Evolutionary conservation across 2,329 filamentous ascomycete species (phyloP).

Genomic region (Pestalotiopsis fici): DNA sequence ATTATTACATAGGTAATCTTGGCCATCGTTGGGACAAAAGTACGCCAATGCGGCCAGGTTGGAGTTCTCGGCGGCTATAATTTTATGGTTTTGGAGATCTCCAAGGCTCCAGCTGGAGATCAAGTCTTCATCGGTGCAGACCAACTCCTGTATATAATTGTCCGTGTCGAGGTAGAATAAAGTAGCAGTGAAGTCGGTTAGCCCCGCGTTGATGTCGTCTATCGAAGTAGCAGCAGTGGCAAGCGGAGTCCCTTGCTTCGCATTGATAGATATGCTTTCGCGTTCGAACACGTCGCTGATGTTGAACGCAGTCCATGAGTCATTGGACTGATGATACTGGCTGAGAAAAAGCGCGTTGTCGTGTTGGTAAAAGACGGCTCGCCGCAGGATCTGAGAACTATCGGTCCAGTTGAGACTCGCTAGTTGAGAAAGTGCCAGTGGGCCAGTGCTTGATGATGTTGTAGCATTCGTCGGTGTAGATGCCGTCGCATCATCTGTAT

Average conservation of each 20-base stretch:
- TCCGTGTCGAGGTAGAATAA: background rate
- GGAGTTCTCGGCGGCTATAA: background rate
- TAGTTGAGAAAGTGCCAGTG: background rate
- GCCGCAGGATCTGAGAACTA: background rate
- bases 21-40: background rate
- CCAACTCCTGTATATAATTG: background rate
- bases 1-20: background rate
- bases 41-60: background rate
- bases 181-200: background rate
- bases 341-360: background rate
- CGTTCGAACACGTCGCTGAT: background rate
- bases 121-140: background rate
- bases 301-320: background rate
- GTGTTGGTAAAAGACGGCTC: background rate
- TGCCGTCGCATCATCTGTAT: background rate
- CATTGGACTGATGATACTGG: background rate
- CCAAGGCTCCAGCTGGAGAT: background rate
- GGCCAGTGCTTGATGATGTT: background rate
- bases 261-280: background rate
- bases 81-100: background rate
- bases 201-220: background rate
- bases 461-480: background rate
- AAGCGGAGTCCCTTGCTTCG: background rate
- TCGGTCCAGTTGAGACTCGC: background rate
- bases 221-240: background rate